Base-by-base conservation (phyloP, 345 rosid genomes). In the Bretschneidera sinensis region DNA sequence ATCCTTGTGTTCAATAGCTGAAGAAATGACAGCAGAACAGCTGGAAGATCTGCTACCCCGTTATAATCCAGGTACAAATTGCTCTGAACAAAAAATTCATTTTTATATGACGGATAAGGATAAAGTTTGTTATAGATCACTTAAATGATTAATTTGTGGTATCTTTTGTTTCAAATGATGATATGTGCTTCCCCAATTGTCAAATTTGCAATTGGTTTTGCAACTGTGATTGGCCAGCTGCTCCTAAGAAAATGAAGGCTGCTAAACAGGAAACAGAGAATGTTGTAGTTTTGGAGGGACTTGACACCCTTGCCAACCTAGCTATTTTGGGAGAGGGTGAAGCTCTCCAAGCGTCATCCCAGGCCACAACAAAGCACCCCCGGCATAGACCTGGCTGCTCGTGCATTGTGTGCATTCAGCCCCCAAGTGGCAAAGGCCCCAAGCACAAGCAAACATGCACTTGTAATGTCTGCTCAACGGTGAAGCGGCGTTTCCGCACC, bases 331-430 rank as follows among this genome's bases (percentile, higher is more conserved):
- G 78, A 54, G 94, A 81, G 64, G 81, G 79, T 0, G 90, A 78
- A 65, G 69, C 66, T 5, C 63, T 65, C 21, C 77, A 80, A 39
- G 48, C 82, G 62, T 78, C 87, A 62, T 72, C 87, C 33, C 86
- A 80, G 64, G 78, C 83, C 65, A 86, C 96, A 50, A 84, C 95
- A 24, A 94, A 82, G 79, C 99, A 94, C 58, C 97, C 97, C 14
- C 83, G 97, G 24, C 99, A 91, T 70, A 86, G 84, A 78, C 86
- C 71, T 50, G 99, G 91, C 64, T 94, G 99, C 81, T 68, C 87
- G 10, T 94, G 99, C 78, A 94, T 90, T 51, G 89, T 94, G 47
- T 94, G 97, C 78, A 80, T 89, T 65, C 99, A 89, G 65, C 92
- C 95, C 17, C 97, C 99, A 31, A 90, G 99, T 61, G 97, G 98